These are phyloP conservation scores for Cotoneaster glaucophyllus DNA, from an alignment of 306 rosid species.

Conservation along the genomic window DNA sequence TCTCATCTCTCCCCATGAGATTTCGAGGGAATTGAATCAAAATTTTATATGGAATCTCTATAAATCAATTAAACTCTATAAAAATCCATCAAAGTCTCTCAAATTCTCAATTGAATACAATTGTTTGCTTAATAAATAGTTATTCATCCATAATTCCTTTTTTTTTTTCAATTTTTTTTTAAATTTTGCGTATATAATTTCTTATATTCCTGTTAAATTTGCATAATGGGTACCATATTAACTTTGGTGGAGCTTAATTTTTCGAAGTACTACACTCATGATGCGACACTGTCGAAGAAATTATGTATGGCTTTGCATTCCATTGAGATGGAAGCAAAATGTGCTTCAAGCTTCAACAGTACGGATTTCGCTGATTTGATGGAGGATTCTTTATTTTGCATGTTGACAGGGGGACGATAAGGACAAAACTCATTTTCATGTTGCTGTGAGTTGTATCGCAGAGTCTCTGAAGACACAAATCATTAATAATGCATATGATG, in stretches of 20 bases:
- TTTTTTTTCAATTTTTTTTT: too few relatives aligned
- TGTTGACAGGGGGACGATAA: constrained; percentile 34
- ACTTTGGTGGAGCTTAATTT: not conserved
- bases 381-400: not conserved
- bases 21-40: too few relatives aligned
- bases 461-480: constrained; percentile 62
- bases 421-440: constrained; percentile 62
- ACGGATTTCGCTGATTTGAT: not conserved
- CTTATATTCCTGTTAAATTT: not conserved
- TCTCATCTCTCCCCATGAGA: too few relatives aligned
- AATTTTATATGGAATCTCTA: too few relatives aligned
- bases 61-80: too few relatives aligned
- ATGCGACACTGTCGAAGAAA: not conserved
- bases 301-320: not conserved
- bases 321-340: not conserved
- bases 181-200: too few relatives aligned
- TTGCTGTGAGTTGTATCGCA: constrained; percentile 60
- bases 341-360: not conserved
- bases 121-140: not conserved
- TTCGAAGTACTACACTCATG: not conserved
- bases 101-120: too few relatives aligned
- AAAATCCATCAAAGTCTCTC: too few relatives aligned
- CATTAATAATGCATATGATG: constrained; percentile 67
- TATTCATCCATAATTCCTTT: not conserved
- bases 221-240: not conserved